Evolutionary conservation across 73 alveolate genomes (phyloP).

Genomic region (Paramecium bursaria): DNA sequence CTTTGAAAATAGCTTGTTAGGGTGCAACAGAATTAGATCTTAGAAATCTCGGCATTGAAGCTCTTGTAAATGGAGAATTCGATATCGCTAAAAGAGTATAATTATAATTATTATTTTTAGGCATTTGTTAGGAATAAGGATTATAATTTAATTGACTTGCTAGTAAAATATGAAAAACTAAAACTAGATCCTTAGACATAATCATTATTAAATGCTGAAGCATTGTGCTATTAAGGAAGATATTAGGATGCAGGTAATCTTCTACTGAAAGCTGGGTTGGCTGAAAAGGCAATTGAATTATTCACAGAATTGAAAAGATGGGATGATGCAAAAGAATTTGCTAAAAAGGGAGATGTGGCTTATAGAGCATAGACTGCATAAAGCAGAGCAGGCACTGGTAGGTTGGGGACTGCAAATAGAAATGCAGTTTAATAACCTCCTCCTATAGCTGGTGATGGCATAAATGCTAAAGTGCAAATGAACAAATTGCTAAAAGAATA

Average conservation of each 20-base stretch:
- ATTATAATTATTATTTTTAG: not conserved
- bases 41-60: slow-evolving; percentile 57
- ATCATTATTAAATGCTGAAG: slow-evolving; percentile 18
- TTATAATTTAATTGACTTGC: slow-evolving; percentile 11
- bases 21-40: slow-evolving; percentile 69
- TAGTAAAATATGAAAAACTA: slow-evolving; percentile 15
- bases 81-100: slow-evolving; percentile 67
- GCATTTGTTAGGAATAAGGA: slow-evolving; percentile 36
- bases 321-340: slow-evolving; percentile 47
- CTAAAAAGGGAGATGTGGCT: not conserved
- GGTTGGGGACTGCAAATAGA: not conserved
- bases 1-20: slow-evolving; percentile 57
- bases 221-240: slow-evolving; percentile 41
- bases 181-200: slow-evolving; percentile 19
- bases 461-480: slow-evolving; percentile 33
- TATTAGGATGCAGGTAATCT: slow-evolving; percentile 58
- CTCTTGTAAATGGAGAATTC: slow-evolving; percentile 61
- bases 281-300: slow-evolving; percentile 35
- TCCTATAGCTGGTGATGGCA: too few relatives aligned
- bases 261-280: slow-evolving; percentile 23
- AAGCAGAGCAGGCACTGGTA: slow-evolving; percentile 44
- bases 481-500: slow-evolving; percentile 21
- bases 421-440: too few relatives aligned
- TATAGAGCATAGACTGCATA: not conserved
- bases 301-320: slow-evolving; percentile 41